These are phyloP conservation scores for Phaffia tasmanica DNA, from an alignment of 768 basidiomycete genomes.

Conservation along the genomic window DNA sequence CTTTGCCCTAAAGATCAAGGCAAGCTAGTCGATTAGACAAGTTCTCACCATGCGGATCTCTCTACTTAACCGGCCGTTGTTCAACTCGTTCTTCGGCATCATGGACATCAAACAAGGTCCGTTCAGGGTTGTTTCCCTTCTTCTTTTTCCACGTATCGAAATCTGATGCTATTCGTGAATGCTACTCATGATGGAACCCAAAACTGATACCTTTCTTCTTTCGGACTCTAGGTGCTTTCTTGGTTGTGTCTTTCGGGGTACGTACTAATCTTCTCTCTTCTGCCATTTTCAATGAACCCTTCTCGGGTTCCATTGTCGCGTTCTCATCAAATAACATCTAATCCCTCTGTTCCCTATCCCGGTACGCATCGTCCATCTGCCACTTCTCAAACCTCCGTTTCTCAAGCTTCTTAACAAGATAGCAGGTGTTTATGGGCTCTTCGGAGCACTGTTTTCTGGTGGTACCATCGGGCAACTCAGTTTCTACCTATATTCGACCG, in stretches of 20 bases:
- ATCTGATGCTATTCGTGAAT: neutral
- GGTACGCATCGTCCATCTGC: neutral
- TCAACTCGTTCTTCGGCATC: slow-evolving; percentile 69
- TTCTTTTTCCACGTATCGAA: neutral
- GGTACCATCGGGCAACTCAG: slow-evolving; percentile 85
- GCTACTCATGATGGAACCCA: neutral
- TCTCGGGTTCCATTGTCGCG: neutral
- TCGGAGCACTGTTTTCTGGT: slow-evolving; percentile 72
- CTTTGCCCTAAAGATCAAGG: no score
- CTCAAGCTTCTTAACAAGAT: slow-evolving; percentile 69
- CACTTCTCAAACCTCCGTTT: neutral
- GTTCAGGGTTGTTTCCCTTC: slow-evolving; percentile 22
- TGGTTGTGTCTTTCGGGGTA: slow-evolving; percentile 81
- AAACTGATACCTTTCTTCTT: neutral
- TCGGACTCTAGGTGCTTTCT: slow-evolving; percentile 50
- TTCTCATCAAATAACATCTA: neutral
- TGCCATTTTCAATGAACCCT: no score
- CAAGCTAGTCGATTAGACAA: no score
- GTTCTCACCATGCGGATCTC: slow-evolving; percentile 22
- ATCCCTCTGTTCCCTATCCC: neutral
- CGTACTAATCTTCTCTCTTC: slow-evolving; percentile 33
- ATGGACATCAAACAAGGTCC: slow-evolving; percentile 81
- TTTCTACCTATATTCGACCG: slow-evolving; percentile 83
- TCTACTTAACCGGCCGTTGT: slow-evolving; percentile 20
- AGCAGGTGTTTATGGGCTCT: slow-evolving; percentile 89